Conservation (phyloP, 1,284 basidiomycete genomes). For the Ceratobasidium theobromae region DNA sequence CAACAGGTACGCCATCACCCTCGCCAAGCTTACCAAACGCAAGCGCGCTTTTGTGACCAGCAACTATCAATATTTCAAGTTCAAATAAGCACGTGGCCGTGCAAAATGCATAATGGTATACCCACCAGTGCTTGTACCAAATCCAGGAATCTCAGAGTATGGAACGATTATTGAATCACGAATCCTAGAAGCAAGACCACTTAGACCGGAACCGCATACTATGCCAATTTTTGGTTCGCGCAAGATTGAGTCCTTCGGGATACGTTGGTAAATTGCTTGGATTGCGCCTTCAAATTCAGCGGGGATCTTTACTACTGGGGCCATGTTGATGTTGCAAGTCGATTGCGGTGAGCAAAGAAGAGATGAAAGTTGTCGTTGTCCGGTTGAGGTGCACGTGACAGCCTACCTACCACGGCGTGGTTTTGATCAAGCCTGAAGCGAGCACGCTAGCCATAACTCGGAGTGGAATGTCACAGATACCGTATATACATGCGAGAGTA, state of each 20-base stretch:
- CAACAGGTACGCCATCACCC: constrained; percentile 63
- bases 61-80: constrained; percentile 48
- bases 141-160: constrained; percentile 34
- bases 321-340: background rate
- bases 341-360: background rate
- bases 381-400: background rate
- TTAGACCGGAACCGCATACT: constrained; percentile 37
- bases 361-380: background rate
- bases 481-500: too few relatives aligned
- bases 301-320: constrained; percentile 14
- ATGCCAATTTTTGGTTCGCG: constrained; percentile 34
- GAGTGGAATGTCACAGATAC: too few relatives aligned
- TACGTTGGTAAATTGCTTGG: constrained; percentile 23
- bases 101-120: constrained; percentile 27
- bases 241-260: constrained; percentile 24
- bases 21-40: constrained; percentile 74
- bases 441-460: too few relatives aligned
- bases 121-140: constrained; percentile 61
- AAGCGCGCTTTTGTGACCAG: constrained; percentile 72
- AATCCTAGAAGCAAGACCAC: constrained; percentile 30
- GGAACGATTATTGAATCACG: constrained; percentile 23
- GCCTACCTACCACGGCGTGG: too few relatives aligned
- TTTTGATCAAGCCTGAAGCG: too few relatives aligned
- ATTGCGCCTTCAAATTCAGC: constrained; percentile 18
- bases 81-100: constrained; percentile 4